Percentiles rank a stretch among this genome's conserved stretches.
Evolutionary conservation across 148 eudicot genomes (phyloP).

Genomic region (Polygonum aviculare): DNA sequence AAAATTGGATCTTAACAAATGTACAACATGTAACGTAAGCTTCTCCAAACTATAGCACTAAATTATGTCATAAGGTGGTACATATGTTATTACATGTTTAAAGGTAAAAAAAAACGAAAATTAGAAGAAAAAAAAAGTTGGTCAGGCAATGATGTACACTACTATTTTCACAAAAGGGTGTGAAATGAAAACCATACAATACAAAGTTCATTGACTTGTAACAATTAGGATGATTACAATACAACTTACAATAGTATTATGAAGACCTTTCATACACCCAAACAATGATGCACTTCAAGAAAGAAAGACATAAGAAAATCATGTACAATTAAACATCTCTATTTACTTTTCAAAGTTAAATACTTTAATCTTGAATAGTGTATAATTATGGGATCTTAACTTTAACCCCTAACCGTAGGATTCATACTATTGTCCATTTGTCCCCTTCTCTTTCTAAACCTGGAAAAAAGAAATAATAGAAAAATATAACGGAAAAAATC

Average conservation of each 20-base stretch:
- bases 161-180: background rate
- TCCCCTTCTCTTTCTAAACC: background rate
- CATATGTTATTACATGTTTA: background rate
- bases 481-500: background rate
- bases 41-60: background rate
- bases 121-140: background rate
- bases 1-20: background rate
- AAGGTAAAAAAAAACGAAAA: too few relatives aligned
- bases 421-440: background rate
- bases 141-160: background rate
- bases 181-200: background rate
- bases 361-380: background rate
- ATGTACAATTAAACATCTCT: background rate
- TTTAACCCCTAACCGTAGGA: background rate
- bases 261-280: too few relatives aligned
- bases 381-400: background rate
- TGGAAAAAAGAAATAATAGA: too few relatives aligned
- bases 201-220: background rate
- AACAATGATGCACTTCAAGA: background rate
- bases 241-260: background rate
- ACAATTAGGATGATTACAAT: background rate
- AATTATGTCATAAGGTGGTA: constrained; percentile 9
- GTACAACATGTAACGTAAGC: background rate
- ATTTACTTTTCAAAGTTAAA: background rate
- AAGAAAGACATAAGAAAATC: background rate